Base-by-base conservation (phyloP, 345 rosid species). In the Camelina hispida region DNA sequence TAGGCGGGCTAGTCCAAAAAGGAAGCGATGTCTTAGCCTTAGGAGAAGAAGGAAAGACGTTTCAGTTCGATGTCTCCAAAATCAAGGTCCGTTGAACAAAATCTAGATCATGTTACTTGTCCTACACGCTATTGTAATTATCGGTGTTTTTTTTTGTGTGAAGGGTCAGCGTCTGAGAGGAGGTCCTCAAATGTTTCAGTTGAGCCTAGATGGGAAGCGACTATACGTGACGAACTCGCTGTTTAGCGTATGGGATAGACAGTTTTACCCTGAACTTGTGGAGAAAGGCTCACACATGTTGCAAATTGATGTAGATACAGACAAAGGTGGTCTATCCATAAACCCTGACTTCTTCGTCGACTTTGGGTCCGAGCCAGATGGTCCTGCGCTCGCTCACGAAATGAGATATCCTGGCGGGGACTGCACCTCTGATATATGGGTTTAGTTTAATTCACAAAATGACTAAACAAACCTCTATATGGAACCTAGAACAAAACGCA, bases 361-460 rank as follows among this genome's bases (percentile, higher is more conserved):
- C 84, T 93, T 93, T 14, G 87, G 84, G 16, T 73, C 72, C 14
- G 97, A 89, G 74, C 98, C 97, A 5, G 89, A 85, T 22, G 98
- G 98, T n/a, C 93, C 96, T 35, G 74, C 91, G 56, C 84, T 90
- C 5, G 97, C 97, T 14, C 97, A 92, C 46, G 96, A 92, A 79
- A 88, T 90, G 96, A 86, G 98, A 79, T 93, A 90, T 59, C 97
- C 93, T 0, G 98, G 97, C 15, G 96, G 95, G 7, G 96, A 90
- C 72, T 93, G 96, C 84, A 93, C 97, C 50, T 89, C 96, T 0
- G 97, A 91, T 69, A 93, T 93, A 17, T 93, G 97, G 98, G 78
- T 57, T 18, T 69, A 65, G 54, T 30, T 23, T 22, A 2, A 13
- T 25, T n/a, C 14, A 9, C 7, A 4, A 25, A 25, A 25, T 25